Percentiles rank a stretch among this genome's conserved stretches.
Conservation (phyloP, 768 basidiomycete species). For the Suillus plorans region DNA sequence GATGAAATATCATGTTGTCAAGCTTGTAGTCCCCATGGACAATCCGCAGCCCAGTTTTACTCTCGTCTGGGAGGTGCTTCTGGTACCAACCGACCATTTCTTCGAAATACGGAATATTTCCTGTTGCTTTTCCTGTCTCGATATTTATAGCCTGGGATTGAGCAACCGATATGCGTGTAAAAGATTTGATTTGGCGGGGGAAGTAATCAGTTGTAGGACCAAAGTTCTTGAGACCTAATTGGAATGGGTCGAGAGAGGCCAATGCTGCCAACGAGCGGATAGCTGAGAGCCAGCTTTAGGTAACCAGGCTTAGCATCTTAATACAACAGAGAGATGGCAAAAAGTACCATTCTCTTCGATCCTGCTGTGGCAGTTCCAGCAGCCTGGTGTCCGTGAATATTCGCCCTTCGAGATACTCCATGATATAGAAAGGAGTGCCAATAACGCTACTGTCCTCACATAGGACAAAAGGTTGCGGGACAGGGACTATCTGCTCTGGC, state of each 20-base stretch:
- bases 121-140: slow-evolving; percentile 57
- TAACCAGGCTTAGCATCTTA: background rate
- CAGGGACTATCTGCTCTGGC: slow-evolving; percentile 62
- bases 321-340: too few relatives aligned
- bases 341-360: slow-evolving; percentile 69
- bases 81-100: slow-evolving; percentile 79
- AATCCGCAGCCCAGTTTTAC: slow-evolving; percentile 72
- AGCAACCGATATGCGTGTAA: slow-evolving; percentile 76
- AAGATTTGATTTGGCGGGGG: slow-evolving; percentile 89
- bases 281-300: slow-evolving; percentile 73
- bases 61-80: slow-evolving; percentile 73
- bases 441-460: slow-evolving; percentile 78
- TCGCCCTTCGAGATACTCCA: slow-evolving; percentile 93
- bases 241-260: slow-evolving; percentile 59
- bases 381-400: slow-evolving; percentile 88
- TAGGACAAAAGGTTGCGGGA: slow-evolving; percentile 80
- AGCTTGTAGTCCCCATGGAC: slow-evolving; percentile 98
- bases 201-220: slow-evolving; percentile 82
- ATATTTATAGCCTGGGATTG: slow-evolving; percentile 72
- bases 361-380: slow-evolving; percentile 61
- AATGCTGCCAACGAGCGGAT: slow-evolving; percentile 69
- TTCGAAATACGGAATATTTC: slow-evolving; percentile 73
- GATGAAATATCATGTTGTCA: slow-evolving; percentile 96
- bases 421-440: slow-evolving; percentile 92
- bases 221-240: slow-evolving; percentile 67